Evolutionary conservation across 495 filamentous ascomycete genomes (phyloP).

Genomic region (Trichoderma orchidacearum): DNA sequence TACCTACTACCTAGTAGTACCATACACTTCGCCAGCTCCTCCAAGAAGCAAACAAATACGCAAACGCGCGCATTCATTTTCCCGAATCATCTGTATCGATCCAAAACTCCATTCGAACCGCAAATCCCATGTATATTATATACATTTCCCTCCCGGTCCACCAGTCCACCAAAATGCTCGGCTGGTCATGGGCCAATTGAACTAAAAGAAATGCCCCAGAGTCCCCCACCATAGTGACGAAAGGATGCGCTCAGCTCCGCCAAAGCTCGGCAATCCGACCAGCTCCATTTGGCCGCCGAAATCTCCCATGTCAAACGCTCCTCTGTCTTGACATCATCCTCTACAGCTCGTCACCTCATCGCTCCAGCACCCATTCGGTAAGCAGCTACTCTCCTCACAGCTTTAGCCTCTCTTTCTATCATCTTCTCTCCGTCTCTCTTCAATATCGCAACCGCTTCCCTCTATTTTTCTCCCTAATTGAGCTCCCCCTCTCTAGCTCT

Average conservation of each 20-base stretch:
- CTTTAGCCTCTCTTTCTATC: neutral
- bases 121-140: too few relatives aligned
- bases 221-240: conserved; percentile 1
- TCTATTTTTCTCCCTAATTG: neutral
- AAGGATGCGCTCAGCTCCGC: neutral
- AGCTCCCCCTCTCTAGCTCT: neutral
- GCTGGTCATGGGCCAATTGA: too few relatives aligned
- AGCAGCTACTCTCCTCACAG: neutral
- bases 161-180: too few relatives aligned
- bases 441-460: neutral
- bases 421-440: neutral
- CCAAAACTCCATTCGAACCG: too few relatives aligned
- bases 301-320: neutral
- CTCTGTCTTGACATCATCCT: neutral
- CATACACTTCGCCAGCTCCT: too few relatives aligned
- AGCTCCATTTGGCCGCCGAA: neutral
- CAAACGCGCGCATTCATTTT: too few relatives aligned
- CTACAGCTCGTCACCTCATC: neutral
- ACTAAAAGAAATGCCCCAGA: too few relatives aligned
- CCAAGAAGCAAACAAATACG: too few relatives aligned
- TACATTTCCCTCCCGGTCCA: too few relatives aligned
- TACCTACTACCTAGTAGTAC: too few relatives aligned
- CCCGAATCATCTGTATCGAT: too few relatives aligned
- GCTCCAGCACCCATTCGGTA: neutral
- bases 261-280: neutral